Evolutionary conservation across 2,329 filamentous ascomycete genomes (phyloP).

Genomic region (Botrytis aclada): DNA sequence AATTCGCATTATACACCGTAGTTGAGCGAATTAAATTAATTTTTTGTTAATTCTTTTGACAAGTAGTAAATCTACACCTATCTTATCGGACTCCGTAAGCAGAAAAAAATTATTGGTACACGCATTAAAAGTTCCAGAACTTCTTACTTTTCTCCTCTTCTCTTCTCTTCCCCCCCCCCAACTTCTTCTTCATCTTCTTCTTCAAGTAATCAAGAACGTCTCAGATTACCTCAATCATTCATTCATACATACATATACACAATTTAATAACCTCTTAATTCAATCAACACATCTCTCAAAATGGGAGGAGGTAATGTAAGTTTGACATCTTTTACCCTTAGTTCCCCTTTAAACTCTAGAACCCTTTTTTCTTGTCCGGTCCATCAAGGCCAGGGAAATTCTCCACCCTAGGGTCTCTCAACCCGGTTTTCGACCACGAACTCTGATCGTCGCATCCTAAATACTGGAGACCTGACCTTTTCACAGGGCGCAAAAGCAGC

Average conservation of each 20-base stretch:
- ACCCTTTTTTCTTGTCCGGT: background rate
- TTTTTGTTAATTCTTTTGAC: background rate
- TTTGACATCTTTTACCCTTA: background rate
- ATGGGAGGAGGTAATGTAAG: conserved; percentile 27
- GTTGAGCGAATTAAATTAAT: background rate
- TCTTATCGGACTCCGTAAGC: background rate
- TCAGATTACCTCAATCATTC: background rate
- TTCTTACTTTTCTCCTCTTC: background rate
- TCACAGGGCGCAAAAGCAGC: conserved; percentile 61
- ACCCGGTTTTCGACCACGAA: conserved; percentile 1
- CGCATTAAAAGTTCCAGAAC: conserved; percentile 5
- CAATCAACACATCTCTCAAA: conserved; percentile 2
- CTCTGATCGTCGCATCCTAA: conserved; percentile 7
- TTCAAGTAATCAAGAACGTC: background rate
- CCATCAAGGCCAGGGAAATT: background rate
- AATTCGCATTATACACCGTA: conserved; percentile 1
- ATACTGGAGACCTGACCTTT: conserved; percentile 9
- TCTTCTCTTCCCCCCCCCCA: background rate
- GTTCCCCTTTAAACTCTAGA: background rate
- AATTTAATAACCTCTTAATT: conserved; percentile 11
- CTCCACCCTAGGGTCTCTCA: conserved; percentile 6
- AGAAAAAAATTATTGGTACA: conserved; percentile 1
- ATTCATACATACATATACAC: background rate
- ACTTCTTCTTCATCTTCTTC: background rate
- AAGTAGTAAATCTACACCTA: background rate